Percentiles rank a stretch among this genome's conserved stretches.
Conservation (phyloP, 352 stramenopile species). For the Pythium myriotylum region DNA sequence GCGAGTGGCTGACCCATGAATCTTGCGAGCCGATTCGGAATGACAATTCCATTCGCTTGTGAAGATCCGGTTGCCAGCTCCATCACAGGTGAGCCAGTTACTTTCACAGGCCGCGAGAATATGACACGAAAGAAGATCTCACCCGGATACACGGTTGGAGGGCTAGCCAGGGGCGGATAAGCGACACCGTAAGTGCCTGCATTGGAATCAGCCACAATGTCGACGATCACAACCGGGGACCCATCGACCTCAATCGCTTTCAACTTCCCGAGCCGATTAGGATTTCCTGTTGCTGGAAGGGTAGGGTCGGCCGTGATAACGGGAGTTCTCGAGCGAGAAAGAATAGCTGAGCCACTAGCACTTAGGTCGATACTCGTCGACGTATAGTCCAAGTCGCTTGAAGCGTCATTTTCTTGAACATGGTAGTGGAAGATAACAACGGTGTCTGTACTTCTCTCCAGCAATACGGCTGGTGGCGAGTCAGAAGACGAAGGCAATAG, state of each 20-base stretch:
- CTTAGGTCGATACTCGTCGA: slow-evolving; percentile 34
- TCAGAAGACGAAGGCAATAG: slow-evolving; percentile 39
- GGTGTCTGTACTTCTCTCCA: slow-evolving; percentile 41
- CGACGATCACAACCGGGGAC: slow-evolving; percentile 40
- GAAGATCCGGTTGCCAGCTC: slow-evolving; percentile 65
- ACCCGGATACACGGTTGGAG: slow-evolving; percentile 47
- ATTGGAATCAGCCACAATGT: slow-evolving; percentile 47
- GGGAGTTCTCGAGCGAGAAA: slow-evolving; percentile 38
- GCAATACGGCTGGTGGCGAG: slow-evolving; percentile 38
- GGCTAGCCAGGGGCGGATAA: slow-evolving; percentile 53
- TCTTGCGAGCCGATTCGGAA: slow-evolving; percentile 50
- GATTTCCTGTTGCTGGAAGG: slow-evolving; percentile 32
- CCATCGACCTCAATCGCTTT: slow-evolving; percentile 58
- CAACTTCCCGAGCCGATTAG: slow-evolving; percentile 29
- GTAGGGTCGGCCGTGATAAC: slow-evolving; percentile 34
- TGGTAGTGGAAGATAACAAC: slow-evolving; percentile 66
- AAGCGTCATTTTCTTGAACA: slow-evolving; percentile 37
- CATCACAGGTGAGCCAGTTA: slow-evolving; percentile 47
- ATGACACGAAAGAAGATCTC: slow-evolving; percentile 72
- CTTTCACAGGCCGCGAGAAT: slow-evolving; percentile 57
- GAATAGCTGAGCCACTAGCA: slow-evolving; percentile 24
- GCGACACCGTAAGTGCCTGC: slow-evolving; percentile 65
- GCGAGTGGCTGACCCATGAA: slow-evolving; percentile 49
- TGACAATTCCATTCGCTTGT: slow-evolving; percentile 40
- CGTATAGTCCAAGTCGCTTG: slow-evolving; percentile 32